phyloP scores from a whole-genome alignment of 2,329 filamentous ascomycete genomes.

The Dothistroma septosporum region DNA sequence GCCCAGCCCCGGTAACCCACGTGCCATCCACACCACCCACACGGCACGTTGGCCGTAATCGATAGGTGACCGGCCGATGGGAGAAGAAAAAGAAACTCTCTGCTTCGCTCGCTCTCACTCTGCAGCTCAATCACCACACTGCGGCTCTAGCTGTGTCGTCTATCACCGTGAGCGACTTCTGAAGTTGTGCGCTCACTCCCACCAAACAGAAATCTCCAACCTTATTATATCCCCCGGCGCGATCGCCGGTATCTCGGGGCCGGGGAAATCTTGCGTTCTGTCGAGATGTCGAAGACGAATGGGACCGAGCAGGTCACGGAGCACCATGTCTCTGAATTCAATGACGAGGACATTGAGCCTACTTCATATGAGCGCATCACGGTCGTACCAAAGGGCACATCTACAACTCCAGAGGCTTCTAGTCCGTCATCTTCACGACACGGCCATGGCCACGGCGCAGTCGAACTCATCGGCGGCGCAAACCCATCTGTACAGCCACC shows the following conservation, averaged over 20 bases:
- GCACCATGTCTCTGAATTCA: background rate
- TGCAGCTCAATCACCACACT: constrained; percentile 6
- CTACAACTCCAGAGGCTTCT: constrained; percentile 19
- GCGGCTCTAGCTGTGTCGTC: constrained; percentile 9
- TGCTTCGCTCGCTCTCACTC: background rate
- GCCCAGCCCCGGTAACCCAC: background rate
- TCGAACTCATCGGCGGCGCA: constrained; percentile 33
- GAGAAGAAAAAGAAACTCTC: background rate
- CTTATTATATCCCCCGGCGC: background rate
- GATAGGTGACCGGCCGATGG: background rate
- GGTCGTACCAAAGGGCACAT: constrained; percentile 31
- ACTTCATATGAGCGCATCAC: constrained; percentile 29
- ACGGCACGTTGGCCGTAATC: background rate
- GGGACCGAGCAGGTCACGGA: constrained; percentile 1
- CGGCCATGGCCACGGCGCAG: constrained; percentile 35
- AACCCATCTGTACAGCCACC: constrained; percentile 26
- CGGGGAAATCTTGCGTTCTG: background rate
- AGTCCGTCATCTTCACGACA: constrained; percentile 20
- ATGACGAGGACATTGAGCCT: constrained; percentile 16
- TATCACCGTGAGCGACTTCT: constrained; percentile 50
- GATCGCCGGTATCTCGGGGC: too few relatives aligned
- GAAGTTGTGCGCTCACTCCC: constrained; percentile 54
- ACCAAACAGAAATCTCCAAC: constrained; percentile 45
- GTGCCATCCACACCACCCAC: background rate
- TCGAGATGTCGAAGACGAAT: constrained; percentile 16